These are phyloP conservation scores for Gaeumannomyces sp. DNA, from an alignment of 2,329 filamentous ascomycete species.

Conservation along the genomic window DNA sequence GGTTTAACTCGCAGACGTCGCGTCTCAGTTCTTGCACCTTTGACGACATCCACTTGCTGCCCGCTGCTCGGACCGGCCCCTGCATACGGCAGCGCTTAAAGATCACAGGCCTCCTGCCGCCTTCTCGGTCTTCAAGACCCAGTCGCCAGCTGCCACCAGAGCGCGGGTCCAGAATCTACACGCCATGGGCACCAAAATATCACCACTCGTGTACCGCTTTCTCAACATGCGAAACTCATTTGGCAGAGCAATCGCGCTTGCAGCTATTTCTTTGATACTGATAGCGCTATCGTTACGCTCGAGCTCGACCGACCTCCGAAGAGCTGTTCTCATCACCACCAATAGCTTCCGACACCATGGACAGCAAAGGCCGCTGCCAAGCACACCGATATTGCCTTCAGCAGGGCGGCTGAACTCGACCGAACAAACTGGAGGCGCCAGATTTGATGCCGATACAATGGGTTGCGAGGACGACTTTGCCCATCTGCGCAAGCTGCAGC, in stretches of 20 bases:
- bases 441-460: not conserved
- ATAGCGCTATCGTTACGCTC: not conserved
- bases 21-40: not conserved
- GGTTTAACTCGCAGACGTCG: not conserved
- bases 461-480: slow-evolving; percentile 41
- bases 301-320: not conserved
- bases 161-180: not conserved
- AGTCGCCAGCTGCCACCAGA: not conserved
- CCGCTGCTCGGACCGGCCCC: not conserved
- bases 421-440: not conserved
- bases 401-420: not conserved
- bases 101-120: too few species aligned
- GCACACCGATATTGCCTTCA: not conserved
- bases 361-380: not conserved
- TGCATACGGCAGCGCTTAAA: not conserved
- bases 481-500: slow-evolving; percentile 37
- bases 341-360: not conserved
- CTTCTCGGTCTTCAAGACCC: not conserved
- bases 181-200: not conserved
- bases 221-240: not conserved
- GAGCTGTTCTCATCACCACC: not conserved
- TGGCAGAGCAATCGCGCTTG: not conserved
- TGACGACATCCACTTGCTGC: not conserved
- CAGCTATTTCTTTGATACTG: not conserved
- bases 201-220: not conserved